These are phyloP conservation scores for Blastomyces parvus DNA, from an alignment of 2,329 filamentous ascomycete genomes.

Conservation along the genomic window DNA sequence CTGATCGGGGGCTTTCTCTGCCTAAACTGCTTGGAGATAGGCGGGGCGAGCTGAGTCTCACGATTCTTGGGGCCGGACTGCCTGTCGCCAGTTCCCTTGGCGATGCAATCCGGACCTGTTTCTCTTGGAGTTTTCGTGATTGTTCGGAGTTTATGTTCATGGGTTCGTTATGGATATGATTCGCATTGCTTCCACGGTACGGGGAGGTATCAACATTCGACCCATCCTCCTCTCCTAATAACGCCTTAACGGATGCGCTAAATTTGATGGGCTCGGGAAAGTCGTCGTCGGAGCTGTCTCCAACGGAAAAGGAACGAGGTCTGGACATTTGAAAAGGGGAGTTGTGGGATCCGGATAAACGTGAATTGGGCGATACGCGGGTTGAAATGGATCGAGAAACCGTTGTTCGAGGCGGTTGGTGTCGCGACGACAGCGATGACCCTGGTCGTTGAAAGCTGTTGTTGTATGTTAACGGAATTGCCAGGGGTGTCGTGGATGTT, in stretches of 20 bases:
- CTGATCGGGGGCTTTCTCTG: conserved; percentile 33
- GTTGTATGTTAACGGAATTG: conserved; percentile 25
- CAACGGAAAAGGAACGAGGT: conserved; percentile 7
- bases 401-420: conserved; percentile 31
- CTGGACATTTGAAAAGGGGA: conserved; percentile 20
- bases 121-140: conserved; percentile 18
- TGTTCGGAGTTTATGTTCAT: conserved; percentile 8
- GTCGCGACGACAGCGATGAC: conserved; percentile 20
- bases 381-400: conserved; percentile 28
- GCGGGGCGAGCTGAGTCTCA: conserved; percentile 30
- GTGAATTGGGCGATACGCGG: conserved; percentile 25
- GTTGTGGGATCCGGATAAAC: conserved; percentile 17
- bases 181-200: conserved; percentile 24
- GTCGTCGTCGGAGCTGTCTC: conserved; percentile 94
- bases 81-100: conserved; percentile 32
- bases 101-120: conserved; percentile 28
- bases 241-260: conserved; percentile 80
- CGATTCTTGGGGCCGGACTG: conserved; percentile 35
- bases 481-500: conserved; percentile 32
- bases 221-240: conserved; percentile 52
- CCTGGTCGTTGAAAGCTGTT: conserved; percentile 27
- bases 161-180: conserved; percentile 13
- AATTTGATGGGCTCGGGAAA: conserved; percentile 86
- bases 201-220: conserved; percentile 49
- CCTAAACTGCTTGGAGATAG: conserved; percentile 22